Conservation (phyloP, 495 filamentous ascomycete species). For the Aspergillus biplanus region DNA sequence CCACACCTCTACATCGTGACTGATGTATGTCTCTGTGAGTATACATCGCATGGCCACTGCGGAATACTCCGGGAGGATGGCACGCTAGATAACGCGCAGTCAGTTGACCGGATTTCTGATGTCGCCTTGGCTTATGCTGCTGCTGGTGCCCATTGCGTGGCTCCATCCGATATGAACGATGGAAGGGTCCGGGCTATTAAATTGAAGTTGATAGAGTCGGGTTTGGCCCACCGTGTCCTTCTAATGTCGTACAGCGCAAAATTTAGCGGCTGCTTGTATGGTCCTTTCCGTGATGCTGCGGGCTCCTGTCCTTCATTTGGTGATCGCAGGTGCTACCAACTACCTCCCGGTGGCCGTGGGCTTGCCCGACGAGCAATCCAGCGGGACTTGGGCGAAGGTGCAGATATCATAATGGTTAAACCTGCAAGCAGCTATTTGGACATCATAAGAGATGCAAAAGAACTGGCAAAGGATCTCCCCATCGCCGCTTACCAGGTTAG, state of each 20-base stretch:
- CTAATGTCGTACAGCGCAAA: slow-evolving; percentile 98
- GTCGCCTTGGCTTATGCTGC: slow-evolving; percentile 90
- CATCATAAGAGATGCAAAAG: slow-evolving; percentile 94
- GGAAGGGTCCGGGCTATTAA: slow-evolving; percentile 96
- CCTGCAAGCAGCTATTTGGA: slow-evolving; percentile 92
- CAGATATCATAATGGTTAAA: slow-evolving; percentile 99
- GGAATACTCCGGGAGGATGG: slow-evolving; percentile 93
- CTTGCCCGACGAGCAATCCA: slow-evolving; percentile 89
- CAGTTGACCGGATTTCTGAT: slow-evolving; percentile 90
- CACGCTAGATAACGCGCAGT: slow-evolving; percentile 86
- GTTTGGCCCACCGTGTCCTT: slow-evolving; percentile 83
- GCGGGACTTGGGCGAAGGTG: slow-evolving; percentile 89
- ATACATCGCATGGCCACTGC: slow-evolving; percentile 98
- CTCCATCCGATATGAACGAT: slow-evolving; percentile 98
- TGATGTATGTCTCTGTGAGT: slow-evolving; percentile 98
- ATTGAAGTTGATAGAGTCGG: slow-evolving; percentile 88
- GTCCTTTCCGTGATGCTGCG: slow-evolving; percentile 94
- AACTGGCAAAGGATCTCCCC: slow-evolving; percentile 85
- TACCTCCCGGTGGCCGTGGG: slow-evolving; percentile 90
- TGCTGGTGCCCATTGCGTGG: slow-evolving; percentile 95
- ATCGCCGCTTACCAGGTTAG: slow-evolving; percentile 95
- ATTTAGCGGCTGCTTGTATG: slow-evolving; percentile 94
- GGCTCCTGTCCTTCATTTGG: slow-evolving; percentile 92
- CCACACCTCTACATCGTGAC: slow-evolving; percentile 86
- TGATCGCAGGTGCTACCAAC: slow-evolving; percentile 93